Conservation (phyloP, 2,329 filamentous ascomycete species). For the Stagonosporopsis chrysanthemi region DNA sequence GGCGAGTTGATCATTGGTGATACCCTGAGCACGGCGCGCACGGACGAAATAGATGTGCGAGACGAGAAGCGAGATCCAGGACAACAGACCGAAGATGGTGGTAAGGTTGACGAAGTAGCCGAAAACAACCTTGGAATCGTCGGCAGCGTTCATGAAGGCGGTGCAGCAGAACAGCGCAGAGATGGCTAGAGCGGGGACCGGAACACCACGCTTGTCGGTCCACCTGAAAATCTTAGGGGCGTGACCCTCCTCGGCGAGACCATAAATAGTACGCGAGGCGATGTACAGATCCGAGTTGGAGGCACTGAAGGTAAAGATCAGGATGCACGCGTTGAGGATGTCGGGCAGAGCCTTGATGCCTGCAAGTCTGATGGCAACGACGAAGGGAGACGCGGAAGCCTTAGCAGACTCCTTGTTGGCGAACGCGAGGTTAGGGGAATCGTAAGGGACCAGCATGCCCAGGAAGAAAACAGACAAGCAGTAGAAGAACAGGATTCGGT, state of each 20-base stretch:
- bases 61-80: slow-evolving; percentile 59
- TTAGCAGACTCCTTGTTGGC: slow-evolving; percentile 57
- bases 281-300: slow-evolving; percentile 81
- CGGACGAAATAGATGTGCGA: slow-evolving; percentile 59
- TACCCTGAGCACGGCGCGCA: slow-evolving; percentile 55
- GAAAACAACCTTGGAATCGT: slow-evolving; percentile 53
- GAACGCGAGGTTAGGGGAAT: slow-evolving; percentile 66
- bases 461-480: slow-evolving; percentile 75
- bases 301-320: slow-evolving; percentile 78
- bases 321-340: slow-evolving; percentile 76
- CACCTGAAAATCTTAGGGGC: slow-evolving; percentile 75
- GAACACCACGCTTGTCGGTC: slow-evolving; percentile 75
- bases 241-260: slow-evolving; percentile 73
- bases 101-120: slow-evolving; percentile 58
- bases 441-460: slow-evolving; percentile 78
- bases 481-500: slow-evolving; percentile 84
- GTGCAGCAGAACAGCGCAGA: slow-evolving; percentile 70
- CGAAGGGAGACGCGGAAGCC: slow-evolving; percentile 73
- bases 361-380: slow-evolving; percentile 73
- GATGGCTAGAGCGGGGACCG: slow-evolving; percentile 68
- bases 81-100: slow-evolving; percentile 52
- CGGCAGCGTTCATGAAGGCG: slow-evolving; percentile 64
- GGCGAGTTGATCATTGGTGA: slow-evolving; percentile 53
- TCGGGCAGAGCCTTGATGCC: slow-evolving; percentile 69
- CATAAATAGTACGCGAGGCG: slow-evolving; percentile 75